phyloP scores from a whole-genome alignment of 495 filamentous ascomycete species.

The Entonaema liquescens region DNA sequence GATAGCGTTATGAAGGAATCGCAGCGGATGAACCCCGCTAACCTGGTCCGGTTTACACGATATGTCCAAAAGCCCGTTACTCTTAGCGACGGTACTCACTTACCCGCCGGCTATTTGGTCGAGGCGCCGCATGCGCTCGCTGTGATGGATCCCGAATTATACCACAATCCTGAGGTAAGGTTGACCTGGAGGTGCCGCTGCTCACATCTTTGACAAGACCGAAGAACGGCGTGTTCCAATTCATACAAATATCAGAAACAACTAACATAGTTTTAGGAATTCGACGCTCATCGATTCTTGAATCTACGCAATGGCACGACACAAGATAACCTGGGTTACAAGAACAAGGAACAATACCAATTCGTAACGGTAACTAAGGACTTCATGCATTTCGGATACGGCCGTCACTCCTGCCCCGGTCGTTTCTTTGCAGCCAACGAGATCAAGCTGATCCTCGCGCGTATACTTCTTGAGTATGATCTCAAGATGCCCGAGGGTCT shows the following conservation, averaged over 20 bases:
- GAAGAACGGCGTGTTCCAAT: background rate
- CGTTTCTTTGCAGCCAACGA: slow-evolving; percentile 57
- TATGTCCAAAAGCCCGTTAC: slow-evolving; percentile 51
- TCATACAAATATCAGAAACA: background rate
- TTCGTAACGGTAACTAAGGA: slow-evolving; percentile 55
- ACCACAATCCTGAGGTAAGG: slow-evolving; percentile 32
- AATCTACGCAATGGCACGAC: slow-evolving; percentile 45
- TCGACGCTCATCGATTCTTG: slow-evolving; percentile 63
- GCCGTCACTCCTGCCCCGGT: slow-evolving; percentile 56
- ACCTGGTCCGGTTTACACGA: slow-evolving; percentile 47
- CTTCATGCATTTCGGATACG: slow-evolving; percentile 57
- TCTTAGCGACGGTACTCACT: slow-evolving; percentile 52
- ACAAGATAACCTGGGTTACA: slow-evolving; percentile 45
- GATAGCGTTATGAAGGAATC: slow-evolving; percentile 45
- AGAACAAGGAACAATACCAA: slow-evolving; percentile 48
- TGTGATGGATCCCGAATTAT: slow-evolving; percentile 27
- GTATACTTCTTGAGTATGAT: slow-evolving; percentile 53
- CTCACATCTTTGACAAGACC: background rate
- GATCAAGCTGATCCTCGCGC: slow-evolving; percentile 54
- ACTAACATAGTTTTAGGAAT: slow-evolving; percentile 40
- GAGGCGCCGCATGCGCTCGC: slow-evolving; percentile 34
- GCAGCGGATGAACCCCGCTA: slow-evolving; percentile 40
- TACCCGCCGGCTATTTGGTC: slow-evolving; percentile 50
- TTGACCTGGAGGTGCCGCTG: background rate
- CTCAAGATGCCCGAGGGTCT: slow-evolving; percentile 44